A percentile compares a stretch with the other conserved stretches of the same genome.
Conservation (phyloP, 2,329 filamentous ascomycete genomes). For the Aspergillus pseudotamarii region DNA sequence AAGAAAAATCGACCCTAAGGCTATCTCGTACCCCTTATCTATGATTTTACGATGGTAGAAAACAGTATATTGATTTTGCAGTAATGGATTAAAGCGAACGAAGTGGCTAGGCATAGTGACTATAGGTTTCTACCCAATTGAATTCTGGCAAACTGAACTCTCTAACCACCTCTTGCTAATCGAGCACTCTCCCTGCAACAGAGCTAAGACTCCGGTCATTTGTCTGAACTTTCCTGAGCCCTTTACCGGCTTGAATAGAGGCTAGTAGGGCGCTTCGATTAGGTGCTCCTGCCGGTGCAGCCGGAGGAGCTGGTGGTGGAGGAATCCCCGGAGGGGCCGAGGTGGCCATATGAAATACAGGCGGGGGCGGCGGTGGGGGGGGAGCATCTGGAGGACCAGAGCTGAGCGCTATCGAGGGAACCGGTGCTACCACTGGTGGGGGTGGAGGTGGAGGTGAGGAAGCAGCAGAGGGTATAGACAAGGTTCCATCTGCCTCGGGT, state of each 20-base stretch:
- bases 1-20: neutral
- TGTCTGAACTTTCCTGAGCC: slow-evolving; percentile 84
- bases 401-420: slow-evolving; percentile 21
- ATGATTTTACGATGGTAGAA: neutral
- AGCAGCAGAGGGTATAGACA: slow-evolving; percentile 29
- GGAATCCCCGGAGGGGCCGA: slow-evolving; percentile 36
- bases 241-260: slow-evolving; percentile 78
- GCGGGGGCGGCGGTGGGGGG: slow-evolving; percentile 49
- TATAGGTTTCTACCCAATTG: neutral
- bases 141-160: neutral
- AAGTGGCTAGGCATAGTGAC: neutral
- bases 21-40: neutral
- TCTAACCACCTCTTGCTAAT: slow-evolving; percentile 16
- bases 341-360: slow-evolving; percentile 39
- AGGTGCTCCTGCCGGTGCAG: slow-evolving; percentile 36
- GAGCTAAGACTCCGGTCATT: slow-evolving; percentile 78
- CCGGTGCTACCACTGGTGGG: slow-evolving; percentile 40
- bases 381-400: slow-evolving; percentile 39
- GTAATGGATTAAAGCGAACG: neutral
- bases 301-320: slow-evolving; percentile 40
- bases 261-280: slow-evolving; percentile 68
- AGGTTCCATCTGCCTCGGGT: slow-evolving; percentile 26
- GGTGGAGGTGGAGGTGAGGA: slow-evolving; percentile 35
- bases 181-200: slow-evolving; percentile 73
- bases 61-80: neutral